Base-by-base conservation (phyloP, 176 grass and related monocot genomes). In the Juncus inflexus region DNA sequence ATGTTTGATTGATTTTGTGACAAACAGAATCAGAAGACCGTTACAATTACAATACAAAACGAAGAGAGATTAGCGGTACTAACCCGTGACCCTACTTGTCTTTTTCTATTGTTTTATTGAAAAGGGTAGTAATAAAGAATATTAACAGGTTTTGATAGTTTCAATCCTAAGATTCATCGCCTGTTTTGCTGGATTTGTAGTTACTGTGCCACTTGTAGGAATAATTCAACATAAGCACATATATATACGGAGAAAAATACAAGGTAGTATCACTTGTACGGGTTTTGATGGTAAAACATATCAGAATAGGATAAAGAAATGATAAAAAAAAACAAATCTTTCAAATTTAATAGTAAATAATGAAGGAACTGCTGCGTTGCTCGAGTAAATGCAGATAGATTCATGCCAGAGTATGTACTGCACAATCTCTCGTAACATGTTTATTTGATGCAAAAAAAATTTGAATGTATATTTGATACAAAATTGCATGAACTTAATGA, bases 41-140 rank as follows among this genome's bases (percentile, higher is more conserved):
- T 58, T 70, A 56, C 19, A 28, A 28, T 28, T 28, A 28, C 19
- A 28, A 28, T 28, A 28, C 19, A 28, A 28, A 28, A 28, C 40
- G 36, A 47, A 15, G 52, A 70, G 66, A 3, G 55, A 70, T 70
- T 70, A 70, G 66, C 37, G 36, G 9, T 47, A 47, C 11, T 53
- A 58, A 58, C 13, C 66, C 37, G 66, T 70, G 66, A 70, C 36
- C 35, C 37, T 58, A 58, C 13, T 70, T 57, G 37, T 58, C 66
- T 42, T 9, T 8, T 40, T 40, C 52, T 43, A 37, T 58, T 70
- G 43, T 9, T 47, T 42, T 4, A 40, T 53, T 37, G 39, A 10
- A 42, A 39, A 69, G 35, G n/a, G 56, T 58, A 56, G 55, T 55
- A 40, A 39, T 69, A 7, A 47, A 1, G 43, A 47, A 47, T 28